Evolutionary conservation across 305 asterid species (phyloP), one percentile per base, ranked within the genome.

Genomic region (Fraxinus sp.): DNA sequence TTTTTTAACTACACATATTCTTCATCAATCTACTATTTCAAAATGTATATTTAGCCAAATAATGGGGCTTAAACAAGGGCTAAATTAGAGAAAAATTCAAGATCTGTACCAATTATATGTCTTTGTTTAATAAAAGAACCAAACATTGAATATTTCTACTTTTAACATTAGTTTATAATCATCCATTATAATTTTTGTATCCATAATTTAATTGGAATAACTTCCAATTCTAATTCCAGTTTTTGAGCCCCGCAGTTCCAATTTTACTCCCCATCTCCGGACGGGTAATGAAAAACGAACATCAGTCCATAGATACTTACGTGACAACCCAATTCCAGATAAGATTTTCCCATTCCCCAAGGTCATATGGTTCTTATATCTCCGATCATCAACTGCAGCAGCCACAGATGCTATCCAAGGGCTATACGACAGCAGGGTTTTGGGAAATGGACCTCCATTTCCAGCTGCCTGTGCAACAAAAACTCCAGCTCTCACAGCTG

Each of bases 391-490:
- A 73, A 94, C 94, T 57, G 98, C 99, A 88, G 99, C 99, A 81
- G 99, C 99, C 78, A 94, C 98, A 74, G 99, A 83, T 76, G 89
- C 91, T 83, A 97, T 94, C 99, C 99, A 97, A 36, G 99, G 99
- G 91, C 99, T 97, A 86, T 93, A 97, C 71, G 99, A 97, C 82
- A 97, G 74, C 83, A 94, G 77, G 18, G 98, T 94, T 84, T 92
- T 97, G 32, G 98, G 97, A 83, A 92, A 94, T 41, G 99, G 99
- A 30, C 99, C 99, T 72, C 98, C 99, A 81, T 97, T 97, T 81
- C 99, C 99, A 83, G 98, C 98, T 76, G 99, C 98, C 85, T 97
- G 99, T 81, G 83, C 98, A 77, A 97, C 97, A 90, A 97, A 97
- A 41, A 97, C 94, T 76, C 99, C 99, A 59, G 99, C 98, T 90